Evolutionary conservation across 352 stramenopile genomes (phyloP).

Genomic region (Phytophthora pini): DNA sequence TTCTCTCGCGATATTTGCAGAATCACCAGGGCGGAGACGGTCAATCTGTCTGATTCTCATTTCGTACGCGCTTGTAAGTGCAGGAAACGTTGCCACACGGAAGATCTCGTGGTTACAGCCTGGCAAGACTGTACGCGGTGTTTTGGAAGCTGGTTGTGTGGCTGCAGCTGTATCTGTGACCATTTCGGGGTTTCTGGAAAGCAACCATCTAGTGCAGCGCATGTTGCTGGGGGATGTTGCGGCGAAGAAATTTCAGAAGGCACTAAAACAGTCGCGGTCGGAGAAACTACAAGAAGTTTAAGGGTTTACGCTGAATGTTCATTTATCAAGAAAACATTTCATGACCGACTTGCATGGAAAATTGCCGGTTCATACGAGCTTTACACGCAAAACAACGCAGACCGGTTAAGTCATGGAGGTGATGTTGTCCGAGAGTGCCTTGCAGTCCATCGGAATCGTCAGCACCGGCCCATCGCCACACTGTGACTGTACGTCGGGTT

Average conservation of each 20-base stretch:
- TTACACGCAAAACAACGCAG: too few relatives aligned
- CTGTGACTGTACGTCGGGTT: background rate
- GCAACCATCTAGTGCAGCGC: conserved; percentile 33
- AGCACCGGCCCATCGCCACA: background rate
- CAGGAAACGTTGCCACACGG: conserved; percentile 42
- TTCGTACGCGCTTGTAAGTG: conserved; percentile 62
- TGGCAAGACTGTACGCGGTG: conserved; percentile 21
- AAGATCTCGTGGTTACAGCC: conserved; percentile 36
- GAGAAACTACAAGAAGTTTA: background rate
- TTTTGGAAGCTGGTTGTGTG: conserved; percentile 43
- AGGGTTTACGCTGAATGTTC: too few relatives aligned
- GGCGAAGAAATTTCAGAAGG: conserved; percentile 1
- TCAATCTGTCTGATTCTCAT: conserved; percentile 63
- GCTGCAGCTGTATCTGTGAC: conserved; percentile 40
- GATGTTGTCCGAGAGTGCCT: background rate
- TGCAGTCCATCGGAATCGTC: background rate
- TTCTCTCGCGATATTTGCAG: conserved; percentile 52
- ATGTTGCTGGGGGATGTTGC: conserved; percentile 32
- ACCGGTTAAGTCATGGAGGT: background rate
- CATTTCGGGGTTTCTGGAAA: conserved; percentile 30
- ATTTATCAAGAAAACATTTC: too few relatives aligned
- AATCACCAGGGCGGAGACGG: conserved; percentile 46
- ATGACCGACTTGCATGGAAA: too few relatives aligned
- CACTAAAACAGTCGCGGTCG: background rate
- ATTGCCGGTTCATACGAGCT: too few relatives aligned